phyloP scores from a whole-genome alignment of 106 monocot species.

The Triglochin maritima region DNA sequence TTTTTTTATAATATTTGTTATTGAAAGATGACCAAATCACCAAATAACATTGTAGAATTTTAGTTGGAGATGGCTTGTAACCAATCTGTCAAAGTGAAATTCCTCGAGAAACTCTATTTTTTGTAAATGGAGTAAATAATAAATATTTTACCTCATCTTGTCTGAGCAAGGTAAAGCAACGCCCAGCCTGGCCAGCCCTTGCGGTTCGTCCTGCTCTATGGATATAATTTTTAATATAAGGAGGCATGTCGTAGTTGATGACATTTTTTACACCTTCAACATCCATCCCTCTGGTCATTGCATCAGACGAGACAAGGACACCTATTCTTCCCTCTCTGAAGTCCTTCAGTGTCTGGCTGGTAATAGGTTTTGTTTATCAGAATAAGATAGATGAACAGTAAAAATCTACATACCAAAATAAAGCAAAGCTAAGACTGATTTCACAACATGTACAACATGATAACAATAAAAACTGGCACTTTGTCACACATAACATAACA shows the following conservation, averaged over 20 bases:
- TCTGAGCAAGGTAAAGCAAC: slow-evolving; percentile 81
- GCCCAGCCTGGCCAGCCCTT: slow-evolving; percentile 59
- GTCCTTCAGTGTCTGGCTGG: slow-evolving; percentile 64
- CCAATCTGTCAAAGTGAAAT: not conserved
- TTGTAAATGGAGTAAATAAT: not conserved
- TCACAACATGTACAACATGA: too few species aligned
- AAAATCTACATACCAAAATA: too few species aligned
- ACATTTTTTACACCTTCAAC: slow-evolving; percentile 81
- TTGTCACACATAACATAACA: too few species aligned
- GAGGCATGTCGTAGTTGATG: slow-evolving; percentile 87
- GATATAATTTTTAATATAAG: slow-evolving; percentile 71
- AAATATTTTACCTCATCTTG: slow-evolving; percentile 48
- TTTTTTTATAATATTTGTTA: too few species aligned
- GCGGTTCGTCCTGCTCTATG: slow-evolving; percentile 95
- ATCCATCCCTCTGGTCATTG: slow-evolving; percentile 93
- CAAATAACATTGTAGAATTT: too few species aligned
- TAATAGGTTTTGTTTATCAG: slow-evolving; percentile 1
- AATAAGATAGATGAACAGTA: not conserved
- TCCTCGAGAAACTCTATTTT: not conserved
- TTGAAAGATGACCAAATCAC: too few species aligned
- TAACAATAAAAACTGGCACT: too few species aligned
- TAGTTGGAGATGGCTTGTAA: too few species aligned
- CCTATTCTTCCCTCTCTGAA: slow-evolving; percentile 71
- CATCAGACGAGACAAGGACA: slow-evolving; percentile 80
- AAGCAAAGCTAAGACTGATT: too few species aligned